Percentiles rank a stretch among this genome's conserved stretches.
These are phyloP conservation scores for Zoysia matrella DNA, from an alignment of 202 grass and related monocot genomes.

Conservation along the genomic window DNA sequence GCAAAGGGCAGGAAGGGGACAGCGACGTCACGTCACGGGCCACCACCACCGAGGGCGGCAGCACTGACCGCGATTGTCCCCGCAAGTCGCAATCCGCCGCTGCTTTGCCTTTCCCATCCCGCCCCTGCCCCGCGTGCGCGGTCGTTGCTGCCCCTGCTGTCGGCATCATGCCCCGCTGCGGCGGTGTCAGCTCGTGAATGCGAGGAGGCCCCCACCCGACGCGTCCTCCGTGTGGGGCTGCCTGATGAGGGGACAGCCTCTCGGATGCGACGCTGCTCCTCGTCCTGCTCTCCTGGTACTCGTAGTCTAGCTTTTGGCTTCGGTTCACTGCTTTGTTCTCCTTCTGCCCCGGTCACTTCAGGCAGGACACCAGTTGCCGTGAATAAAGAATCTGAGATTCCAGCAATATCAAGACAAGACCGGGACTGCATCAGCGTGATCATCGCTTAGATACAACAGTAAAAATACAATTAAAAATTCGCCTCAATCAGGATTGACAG, in stretches of 20 bases:
- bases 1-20: not conserved
- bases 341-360: not conserved
- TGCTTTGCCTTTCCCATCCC: not conserved
- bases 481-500: not conserved
- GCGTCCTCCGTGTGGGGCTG: not conserved
- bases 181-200: conserved; percentile 17
- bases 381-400: not conserved
- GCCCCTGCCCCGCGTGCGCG: not conserved
- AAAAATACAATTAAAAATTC: not conserved
- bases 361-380: not conserved
- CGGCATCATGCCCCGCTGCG: not conserved
- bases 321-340: not conserved
- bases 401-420: not conserved
- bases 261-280: not conserved
- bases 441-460: too few species aligned
- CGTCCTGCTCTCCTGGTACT: not conserved
- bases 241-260: not conserved
- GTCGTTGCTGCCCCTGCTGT: conserved; percentile 17
- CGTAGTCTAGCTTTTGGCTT: not conserved
- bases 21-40: conserved; percentile 47
- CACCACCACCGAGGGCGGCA: conserved; percentile 14
- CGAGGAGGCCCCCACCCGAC: not conserved
- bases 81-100: conserved; percentile 12
- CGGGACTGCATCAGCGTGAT: too few species aligned
- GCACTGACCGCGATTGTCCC: conserved; percentile 26